These are phyloP conservation scores for Globisporangium uncinulatum DNA, from an alignment of 352 stramenopile genomes.

Conservation along the genomic window DNA sequence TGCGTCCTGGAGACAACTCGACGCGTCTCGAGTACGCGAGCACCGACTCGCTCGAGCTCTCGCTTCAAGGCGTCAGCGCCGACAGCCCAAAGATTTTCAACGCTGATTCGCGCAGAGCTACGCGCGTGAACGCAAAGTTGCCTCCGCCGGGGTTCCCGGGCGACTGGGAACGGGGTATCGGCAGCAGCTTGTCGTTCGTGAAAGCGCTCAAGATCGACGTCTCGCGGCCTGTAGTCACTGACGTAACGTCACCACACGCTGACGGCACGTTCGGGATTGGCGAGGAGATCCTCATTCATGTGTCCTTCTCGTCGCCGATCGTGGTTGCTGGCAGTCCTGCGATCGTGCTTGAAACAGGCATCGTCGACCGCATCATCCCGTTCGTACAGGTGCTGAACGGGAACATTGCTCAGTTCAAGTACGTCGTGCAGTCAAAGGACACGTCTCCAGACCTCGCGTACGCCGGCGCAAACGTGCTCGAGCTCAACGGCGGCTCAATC, in stretches of 20 bases:
- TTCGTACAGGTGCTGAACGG: slow-evolving; percentile 36
- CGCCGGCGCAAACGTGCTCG: slow-evolving; percentile 30
- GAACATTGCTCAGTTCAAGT: slow-evolving; percentile 57
- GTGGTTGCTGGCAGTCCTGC: slow-evolving; percentile 48
- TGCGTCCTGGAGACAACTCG: slow-evolving; percentile 51
- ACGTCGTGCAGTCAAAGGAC: slow-evolving; percentile 68
- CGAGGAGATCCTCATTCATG: slow-evolving; percentile 59
- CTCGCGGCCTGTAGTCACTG: slow-evolving; percentile 31
- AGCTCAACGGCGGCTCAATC: slow-evolving; percentile 54
- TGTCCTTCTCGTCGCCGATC: slow-evolving; percentile 67
- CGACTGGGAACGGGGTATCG: slow-evolving; percentile 55
- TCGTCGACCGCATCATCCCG: slow-evolving; percentile 52
- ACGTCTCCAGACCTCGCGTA: slow-evolving; percentile 67
- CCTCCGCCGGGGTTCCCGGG: slow-evolving; percentile 42
- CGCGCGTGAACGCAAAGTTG: slow-evolving; percentile 33
- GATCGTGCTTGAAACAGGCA: slow-evolving; percentile 57
- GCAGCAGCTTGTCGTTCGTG: slow-evolving; percentile 51
- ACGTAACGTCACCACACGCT: slow-evolving; percentile 46
- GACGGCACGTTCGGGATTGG: slow-evolving; percentile 73
- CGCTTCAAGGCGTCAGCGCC: slow-evolving; percentile 16
- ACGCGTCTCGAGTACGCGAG: slow-evolving; percentile 59
- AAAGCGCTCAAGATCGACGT: slow-evolving; percentile 49
- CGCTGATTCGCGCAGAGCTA: slow-evolving; percentile 27
- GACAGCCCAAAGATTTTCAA: slow-evolving; percentile 33
- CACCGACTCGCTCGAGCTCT: slow-evolving; percentile 47